Evolutionary conservation across 2,329 filamentous ascomycete genomes (phyloP).

Genomic region (Periconia sp.): DNA sequence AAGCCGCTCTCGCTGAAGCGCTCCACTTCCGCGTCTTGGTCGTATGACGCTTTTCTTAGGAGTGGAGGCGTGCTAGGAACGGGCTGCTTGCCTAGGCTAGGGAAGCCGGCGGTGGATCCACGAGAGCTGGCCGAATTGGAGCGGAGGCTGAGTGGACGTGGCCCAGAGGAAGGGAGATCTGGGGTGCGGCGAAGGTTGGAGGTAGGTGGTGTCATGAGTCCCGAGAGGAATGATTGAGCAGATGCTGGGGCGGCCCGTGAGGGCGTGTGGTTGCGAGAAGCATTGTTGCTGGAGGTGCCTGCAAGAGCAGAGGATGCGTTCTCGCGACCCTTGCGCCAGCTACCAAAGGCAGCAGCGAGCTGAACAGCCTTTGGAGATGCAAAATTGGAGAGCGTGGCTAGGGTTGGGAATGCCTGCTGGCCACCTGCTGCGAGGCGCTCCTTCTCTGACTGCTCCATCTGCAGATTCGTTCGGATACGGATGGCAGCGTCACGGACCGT

Average conservation of each 20-base stretch:
- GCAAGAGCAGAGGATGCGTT: conserved; percentile 55
- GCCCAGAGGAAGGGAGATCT: conserved; percentile 46
- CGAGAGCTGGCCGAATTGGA: conserved; percentile 37
- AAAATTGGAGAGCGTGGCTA: conserved; percentile 77
- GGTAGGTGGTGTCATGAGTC: conserved; percentile 87
- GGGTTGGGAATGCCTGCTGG: conserved; percentile 68
- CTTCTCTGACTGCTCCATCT: conserved; percentile 97
- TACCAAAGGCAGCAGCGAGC: conserved; percentile 96
- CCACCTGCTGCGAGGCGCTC: conserved; percentile 78
- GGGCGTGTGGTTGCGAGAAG: conserved; percentile 40
- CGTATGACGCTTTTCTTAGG: conserved; percentile 62
- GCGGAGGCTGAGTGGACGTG: conserved; percentile 31
- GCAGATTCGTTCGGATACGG: conserved; percentile 87
- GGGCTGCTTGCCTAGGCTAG: conserved; percentile 34
- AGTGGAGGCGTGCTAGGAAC: conserved; percentile 59
- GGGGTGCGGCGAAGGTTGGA: conserved; percentile 72
- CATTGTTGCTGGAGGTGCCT: conserved; percentile 31
- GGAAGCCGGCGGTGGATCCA: conserved; percentile 37
- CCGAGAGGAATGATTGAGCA: conserved; percentile 71
- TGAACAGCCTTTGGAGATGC: conserved; percentile 85
- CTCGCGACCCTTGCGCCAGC: conserved; percentile 76
- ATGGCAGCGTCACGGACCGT: conserved; percentile 89
- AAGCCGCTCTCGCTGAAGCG: conserved; percentile 55
- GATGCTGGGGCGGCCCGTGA: conserved; percentile 50
- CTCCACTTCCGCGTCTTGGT: conserved; percentile 63